Evolutionary conservation across 805 yeast genomes (phyloP), one percentile per base, ranked within the genome.

Genomic region (Candida arabinofermentans): DNA sequence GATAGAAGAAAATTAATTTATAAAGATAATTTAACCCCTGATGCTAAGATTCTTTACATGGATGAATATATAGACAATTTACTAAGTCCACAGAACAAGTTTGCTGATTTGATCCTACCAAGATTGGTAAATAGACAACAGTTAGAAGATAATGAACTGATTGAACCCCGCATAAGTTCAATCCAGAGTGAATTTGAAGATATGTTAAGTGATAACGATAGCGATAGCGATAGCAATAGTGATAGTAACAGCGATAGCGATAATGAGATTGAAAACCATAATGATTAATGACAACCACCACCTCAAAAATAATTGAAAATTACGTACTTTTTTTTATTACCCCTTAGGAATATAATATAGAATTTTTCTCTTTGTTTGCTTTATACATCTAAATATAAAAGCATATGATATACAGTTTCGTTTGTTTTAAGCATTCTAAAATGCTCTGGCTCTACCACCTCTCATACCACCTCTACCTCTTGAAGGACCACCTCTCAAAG

Each of bases 1-100:
- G 96, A 91, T 62, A 81, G 75, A 56, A 71, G 95, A 29, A 86
- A 85, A 56, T 62, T 91, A 37, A 67, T 86, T 43, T 51, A 67
- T n/a, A 62, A 72, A 22, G 55, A 71, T 24, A 35, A 44, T 16
- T 48, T 50, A 14, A 64, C 58, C 38, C 62, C 69, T 8, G 58
- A 63, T 49, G 63, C 70, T 51, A 65, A 57, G 26, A 60, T 79
- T 40, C 64, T 67, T 5, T 73, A 78, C 54, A 70, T 91, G 65
- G 98, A 91, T 60, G 91, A 82, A 55, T 75, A 82, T 55, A 74
- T 79, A 0, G 96, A 91, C 52, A 63, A 65, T 31, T 57, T 91
- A 36, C 59, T 83, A 21, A 66, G 56, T 1, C 13, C n/a, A 29
- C 67, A 73, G 27, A 77, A 75, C 29, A 71, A 87, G 44, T 82